Conservation (phyloP, 108 stramenopile species). For the Skeletonema marinoi region DNA sequence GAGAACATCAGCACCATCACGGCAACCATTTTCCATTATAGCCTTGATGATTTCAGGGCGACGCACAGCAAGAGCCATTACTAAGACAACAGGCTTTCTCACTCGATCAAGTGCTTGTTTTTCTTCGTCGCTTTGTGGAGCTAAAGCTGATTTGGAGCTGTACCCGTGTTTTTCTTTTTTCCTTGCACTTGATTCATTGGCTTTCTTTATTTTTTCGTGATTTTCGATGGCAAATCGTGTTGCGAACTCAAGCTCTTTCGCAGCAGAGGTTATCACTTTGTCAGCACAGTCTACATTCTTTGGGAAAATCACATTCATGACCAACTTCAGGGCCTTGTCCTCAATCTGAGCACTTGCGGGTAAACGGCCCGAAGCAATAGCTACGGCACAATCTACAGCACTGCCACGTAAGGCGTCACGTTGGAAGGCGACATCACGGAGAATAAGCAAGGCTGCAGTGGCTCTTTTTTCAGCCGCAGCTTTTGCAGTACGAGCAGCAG, state of each 20-base stretch:
- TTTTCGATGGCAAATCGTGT: slow-evolving; percentile 59
- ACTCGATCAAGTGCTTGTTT: slow-evolving; percentile 71
- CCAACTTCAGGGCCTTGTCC: slow-evolving; percentile 85
- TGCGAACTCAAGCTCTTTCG: slow-evolving; percentile 61
- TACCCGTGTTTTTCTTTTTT: slow-evolving; percentile 41
- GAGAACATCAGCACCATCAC: slow-evolving; percentile 75
- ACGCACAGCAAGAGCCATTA: slow-evolving; percentile 84
- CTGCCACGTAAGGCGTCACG: slow-evolving; percentile 47
- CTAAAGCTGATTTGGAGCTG: slow-evolving; percentile 32
- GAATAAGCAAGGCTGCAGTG: slow-evolving; percentile 67
- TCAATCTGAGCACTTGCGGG: slow-evolving; percentile 67
- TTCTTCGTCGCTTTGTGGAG: slow-evolving; percentile 69
- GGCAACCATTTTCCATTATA: slow-evolving; percentile 63
- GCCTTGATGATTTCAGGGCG: slow-evolving; percentile 78
- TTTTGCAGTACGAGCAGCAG: slow-evolving; percentile 80
- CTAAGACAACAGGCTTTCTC: slow-evolving; percentile 69
- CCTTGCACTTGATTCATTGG: slow-evolving; percentile 45
- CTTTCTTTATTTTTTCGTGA: slow-evolving; percentile 54
- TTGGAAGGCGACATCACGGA: slow-evolving; percentile 84
- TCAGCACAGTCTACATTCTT: slow-evolving; percentile 63
- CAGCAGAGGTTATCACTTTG: slow-evolving; percentile 72
- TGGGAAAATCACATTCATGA: slow-evolving; percentile 83
- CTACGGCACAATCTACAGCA: slow-evolving; percentile 75
- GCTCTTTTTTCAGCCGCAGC: slow-evolving; percentile 87
- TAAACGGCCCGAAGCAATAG: slow-evolving; percentile 76